Evolutionary conservation across 2,329 filamentous ascomycete species (phyloP).

Genomic region (Microascus cirrosus): DNA sequence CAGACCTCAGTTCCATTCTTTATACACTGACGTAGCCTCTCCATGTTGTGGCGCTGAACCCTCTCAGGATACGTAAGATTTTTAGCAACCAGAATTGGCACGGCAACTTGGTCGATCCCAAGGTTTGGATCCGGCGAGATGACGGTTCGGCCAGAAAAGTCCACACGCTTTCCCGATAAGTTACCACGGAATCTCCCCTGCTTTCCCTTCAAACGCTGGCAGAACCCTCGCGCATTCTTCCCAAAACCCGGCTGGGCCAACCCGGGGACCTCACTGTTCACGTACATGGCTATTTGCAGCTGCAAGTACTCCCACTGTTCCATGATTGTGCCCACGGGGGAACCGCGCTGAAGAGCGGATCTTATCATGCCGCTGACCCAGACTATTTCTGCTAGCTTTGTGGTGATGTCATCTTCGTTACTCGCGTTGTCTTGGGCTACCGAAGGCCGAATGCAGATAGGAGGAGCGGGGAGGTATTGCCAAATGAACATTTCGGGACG

Average conservation of each 20-base stretch:
- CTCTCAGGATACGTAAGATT: slow-evolving; percentile 93
- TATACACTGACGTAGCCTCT: slow-evolving; percentile 66
- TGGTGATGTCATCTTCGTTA: slow-evolving; percentile 93
- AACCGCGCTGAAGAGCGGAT: slow-evolving; percentile 70
- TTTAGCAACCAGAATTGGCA: slow-evolving; percentile 85
- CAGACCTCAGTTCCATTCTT: slow-evolving; percentile 66
- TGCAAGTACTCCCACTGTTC: slow-evolving; percentile 98
- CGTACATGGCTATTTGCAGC: slow-evolving; percentile 91
- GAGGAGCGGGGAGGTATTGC: slow-evolving; percentile 90
- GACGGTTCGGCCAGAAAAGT: slow-evolving; percentile 94
- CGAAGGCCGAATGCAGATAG: slow-evolving; percentile 86
- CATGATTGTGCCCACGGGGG: slow-evolving; percentile 81
- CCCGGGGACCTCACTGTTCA: slow-evolving; percentile 92
- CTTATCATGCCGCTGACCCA: slow-evolving; percentile 83
- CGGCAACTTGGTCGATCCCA: slow-evolving; percentile 84
- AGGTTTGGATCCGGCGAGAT: slow-evolving; percentile 96
- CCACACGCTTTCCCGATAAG: slow-evolving; percentile 92
- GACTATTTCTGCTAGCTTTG: slow-evolving; percentile 93
- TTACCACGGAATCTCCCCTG: slow-evolving; percentile 96
- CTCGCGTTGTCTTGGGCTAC: slow-evolving; percentile 88
- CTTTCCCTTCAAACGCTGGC: slow-evolving; percentile 91
- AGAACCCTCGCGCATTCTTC: slow-evolving; percentile 86
- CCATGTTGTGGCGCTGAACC: slow-evolving; percentile 74
- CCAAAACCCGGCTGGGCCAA: slow-evolving; percentile 80
- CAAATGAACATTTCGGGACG: slow-evolving; percentile 95